These are phyloP conservation scores for Chalciporus sphaerocephalus DNA, from an alignment of 768 basidiomycete genomes.

Conservation along the genomic window DNA sequence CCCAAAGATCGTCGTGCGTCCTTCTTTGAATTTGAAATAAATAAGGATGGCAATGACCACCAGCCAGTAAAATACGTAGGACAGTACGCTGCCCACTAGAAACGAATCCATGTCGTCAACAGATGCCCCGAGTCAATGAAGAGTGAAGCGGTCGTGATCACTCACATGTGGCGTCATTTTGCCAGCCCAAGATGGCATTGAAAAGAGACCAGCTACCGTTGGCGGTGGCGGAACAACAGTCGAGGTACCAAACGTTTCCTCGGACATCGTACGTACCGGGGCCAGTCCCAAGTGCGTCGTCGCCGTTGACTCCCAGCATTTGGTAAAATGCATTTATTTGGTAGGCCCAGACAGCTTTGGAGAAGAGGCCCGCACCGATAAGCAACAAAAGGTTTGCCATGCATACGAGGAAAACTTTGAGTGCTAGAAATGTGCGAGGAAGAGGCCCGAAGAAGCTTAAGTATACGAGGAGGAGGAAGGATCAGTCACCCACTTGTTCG, in stretches of 20 bases:
- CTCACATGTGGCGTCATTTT: constrained; percentile 71
- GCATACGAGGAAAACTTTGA: constrained; percentile 81
- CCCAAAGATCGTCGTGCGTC: constrained; percentile 60
- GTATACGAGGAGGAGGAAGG: background rate
- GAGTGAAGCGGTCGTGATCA: background rate
- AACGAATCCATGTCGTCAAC: constrained; percentile 1
- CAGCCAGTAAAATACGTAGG: constrained; percentile 92
- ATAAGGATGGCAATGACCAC: constrained; percentile 66
- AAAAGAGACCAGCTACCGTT: constrained; percentile 74
- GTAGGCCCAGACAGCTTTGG: constrained; percentile 70
- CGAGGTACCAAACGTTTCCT: constrained; percentile 84
- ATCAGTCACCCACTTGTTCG: constrained; percentile 51
- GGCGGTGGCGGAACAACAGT: constrained; percentile 69
- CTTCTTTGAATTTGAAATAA: constrained; percentile 65
- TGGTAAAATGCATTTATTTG: constrained; percentile 61
- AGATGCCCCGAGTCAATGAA: background rate
- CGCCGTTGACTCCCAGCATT: constrained; percentile 69
- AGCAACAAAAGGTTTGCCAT: constrained; percentile 92
- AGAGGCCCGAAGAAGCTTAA: too few relatives aligned
- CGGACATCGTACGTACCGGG: constrained; percentile 81
- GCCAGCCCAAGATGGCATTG: constrained; percentile 83
- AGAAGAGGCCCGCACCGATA: constrained; percentile 92
- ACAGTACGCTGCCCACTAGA: constrained; percentile 70
- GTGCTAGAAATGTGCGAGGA: constrained; percentile 39
- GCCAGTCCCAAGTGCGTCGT: constrained; percentile 64